A percentile compares a stretch with the other conserved stretches of the same genome.
phyloP scores from a whole-genome alignment of 2,329 filamentous ascomycete species.

The Ceratocystis albifundus region DNA sequence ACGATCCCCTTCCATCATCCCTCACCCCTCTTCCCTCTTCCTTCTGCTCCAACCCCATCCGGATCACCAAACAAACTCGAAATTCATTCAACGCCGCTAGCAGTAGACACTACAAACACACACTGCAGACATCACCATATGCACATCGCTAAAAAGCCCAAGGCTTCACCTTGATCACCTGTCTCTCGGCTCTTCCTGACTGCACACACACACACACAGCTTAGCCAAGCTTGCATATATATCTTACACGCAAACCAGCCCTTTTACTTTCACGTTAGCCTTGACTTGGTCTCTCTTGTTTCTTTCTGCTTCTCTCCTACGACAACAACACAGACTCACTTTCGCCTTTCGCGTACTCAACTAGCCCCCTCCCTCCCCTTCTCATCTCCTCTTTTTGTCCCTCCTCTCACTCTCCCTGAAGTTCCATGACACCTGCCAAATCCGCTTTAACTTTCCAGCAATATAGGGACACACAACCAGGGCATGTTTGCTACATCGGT shows the following conservation, averaged over 20 bases:
- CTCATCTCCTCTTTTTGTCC: conserved; percentile 3
- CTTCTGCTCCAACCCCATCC: too few species aligned
- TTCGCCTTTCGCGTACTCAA: too few species aligned
- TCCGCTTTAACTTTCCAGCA: conserved; percentile 1
- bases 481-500: neutral
- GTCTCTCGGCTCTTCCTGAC: neutral
- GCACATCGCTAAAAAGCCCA: too few species aligned
- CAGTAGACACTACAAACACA: too few species aligned
- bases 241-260: neutral
- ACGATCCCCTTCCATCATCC: too few species aligned
- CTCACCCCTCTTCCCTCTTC: too few species aligned
- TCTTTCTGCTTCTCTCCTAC: neutral
- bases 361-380: neutral
- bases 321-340: neutral
- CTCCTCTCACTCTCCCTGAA: neutral
- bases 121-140: too few species aligned
- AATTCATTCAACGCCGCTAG: too few species aligned
- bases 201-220: neutral
- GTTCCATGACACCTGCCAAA: conserved; percentile 6
- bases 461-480: neutral
- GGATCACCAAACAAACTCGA: too few species aligned
- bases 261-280: neutral
- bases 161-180: too few species aligned
- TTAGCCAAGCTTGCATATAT: too few species aligned
- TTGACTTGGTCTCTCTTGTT: neutral